A percentile compares a stretch with the other conserved stretches of the same genome.
These are phyloP conservation scores for Voacanga thouarsii DNA, from an alignment of 257 asterid genomes.

Conservation along the genomic window DNA sequence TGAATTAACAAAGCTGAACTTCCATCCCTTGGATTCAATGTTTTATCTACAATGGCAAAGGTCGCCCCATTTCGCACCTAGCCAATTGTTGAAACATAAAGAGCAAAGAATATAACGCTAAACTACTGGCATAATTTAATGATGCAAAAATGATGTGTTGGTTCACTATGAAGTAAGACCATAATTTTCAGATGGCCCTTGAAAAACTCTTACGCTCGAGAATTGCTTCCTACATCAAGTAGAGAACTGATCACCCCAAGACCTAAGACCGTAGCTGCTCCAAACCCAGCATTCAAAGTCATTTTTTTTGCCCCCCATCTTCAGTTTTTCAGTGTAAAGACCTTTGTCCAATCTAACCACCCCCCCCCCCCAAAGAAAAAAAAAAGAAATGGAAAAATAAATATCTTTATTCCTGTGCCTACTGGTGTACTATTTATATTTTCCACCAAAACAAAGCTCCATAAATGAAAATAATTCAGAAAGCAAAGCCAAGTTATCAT, in stretches of 20 bases:
- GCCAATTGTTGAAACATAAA: slow-evolving; percentile 25
- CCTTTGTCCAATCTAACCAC: background rate
- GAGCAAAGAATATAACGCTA: slow-evolving; percentile 25
- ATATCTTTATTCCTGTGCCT: background rate
- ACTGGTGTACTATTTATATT: background rate
- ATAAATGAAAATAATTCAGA: background rate
- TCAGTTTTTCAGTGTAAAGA: background rate
- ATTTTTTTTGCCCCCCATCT: background rate
- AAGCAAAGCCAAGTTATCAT: background rate
- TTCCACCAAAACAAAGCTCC: background rate
- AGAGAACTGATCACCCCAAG: background rate
- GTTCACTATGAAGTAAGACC: background rate
- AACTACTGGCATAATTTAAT: slow-evolving; percentile 11
- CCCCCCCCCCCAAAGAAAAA: too few relatives aligned
- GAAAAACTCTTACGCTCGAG: background rate
- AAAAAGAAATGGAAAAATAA: too few relatives aligned
- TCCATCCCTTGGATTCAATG: slow-evolving; percentile 65
- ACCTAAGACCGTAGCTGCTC: background rate
- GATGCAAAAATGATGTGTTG: background rate
- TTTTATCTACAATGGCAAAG: slow-evolving; percentile 55
- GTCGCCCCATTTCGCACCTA: slow-evolving; percentile 88
- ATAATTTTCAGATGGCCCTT: background rate
- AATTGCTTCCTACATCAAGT: background rate
- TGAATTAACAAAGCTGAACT: slow-evolving; percentile 70
- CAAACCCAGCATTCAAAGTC: background rate